Percentiles rank a stretch among this genome's conserved stretches.
These are phyloP conservation scores for Trichoderma lentiforme DNA, from an alignment of 2,329 filamentous ascomycete genomes.

Conservation along the genomic window DNA sequence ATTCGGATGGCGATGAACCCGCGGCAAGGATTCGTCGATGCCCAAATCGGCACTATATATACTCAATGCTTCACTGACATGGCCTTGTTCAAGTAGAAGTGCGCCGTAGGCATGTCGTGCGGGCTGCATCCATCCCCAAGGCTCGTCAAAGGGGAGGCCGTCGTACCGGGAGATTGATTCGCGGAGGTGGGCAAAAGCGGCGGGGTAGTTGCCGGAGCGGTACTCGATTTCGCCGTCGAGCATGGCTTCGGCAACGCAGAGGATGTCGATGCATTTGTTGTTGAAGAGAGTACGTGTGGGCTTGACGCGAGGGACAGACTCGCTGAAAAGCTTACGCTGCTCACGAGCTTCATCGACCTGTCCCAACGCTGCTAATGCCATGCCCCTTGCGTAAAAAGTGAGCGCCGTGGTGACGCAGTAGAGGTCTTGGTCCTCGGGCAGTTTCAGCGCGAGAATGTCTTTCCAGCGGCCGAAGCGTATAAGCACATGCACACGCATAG, in stretches of 20 bases:
- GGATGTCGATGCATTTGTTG: conserved; percentile 50
- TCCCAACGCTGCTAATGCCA: conserved; percentile 61
- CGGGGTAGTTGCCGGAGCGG: conserved; percentile 54
- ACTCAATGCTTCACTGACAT: conserved; percentile 51
- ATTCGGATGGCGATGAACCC: conserved; percentile 64
- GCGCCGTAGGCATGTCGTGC: conserved; percentile 68
- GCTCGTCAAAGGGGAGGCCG: conserved; percentile 65
- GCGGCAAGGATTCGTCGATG: conserved; percentile 55
- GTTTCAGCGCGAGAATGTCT: conserved; percentile 54
- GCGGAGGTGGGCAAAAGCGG: conserved; percentile 58
- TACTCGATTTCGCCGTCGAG: conserved; percentile 73
- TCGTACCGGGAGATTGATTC: conserved; percentile 60
- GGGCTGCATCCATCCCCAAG: conserved; percentile 79
- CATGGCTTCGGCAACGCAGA: conserved; percentile 63
- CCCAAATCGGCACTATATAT: conserved; percentile 63
- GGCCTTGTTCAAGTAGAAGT: conserved; percentile 63
- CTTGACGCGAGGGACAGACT: conserved; percentile 52
- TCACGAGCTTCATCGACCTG: conserved; percentile 52
- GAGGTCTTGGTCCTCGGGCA: conserved; percentile 57
- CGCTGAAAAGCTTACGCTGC: conserved; percentile 49
- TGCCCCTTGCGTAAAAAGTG: conserved; percentile 63
- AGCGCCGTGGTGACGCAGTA: conserved; percentile 70
- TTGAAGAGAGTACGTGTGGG: conserved; percentile 51
- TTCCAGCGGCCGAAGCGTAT: conserved; percentile 72
- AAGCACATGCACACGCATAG: conserved; percentile 65